phyloP scores from a whole-genome alignment of 805 yeast species.

The Metschnikowia baotianmanensis region DNA sequence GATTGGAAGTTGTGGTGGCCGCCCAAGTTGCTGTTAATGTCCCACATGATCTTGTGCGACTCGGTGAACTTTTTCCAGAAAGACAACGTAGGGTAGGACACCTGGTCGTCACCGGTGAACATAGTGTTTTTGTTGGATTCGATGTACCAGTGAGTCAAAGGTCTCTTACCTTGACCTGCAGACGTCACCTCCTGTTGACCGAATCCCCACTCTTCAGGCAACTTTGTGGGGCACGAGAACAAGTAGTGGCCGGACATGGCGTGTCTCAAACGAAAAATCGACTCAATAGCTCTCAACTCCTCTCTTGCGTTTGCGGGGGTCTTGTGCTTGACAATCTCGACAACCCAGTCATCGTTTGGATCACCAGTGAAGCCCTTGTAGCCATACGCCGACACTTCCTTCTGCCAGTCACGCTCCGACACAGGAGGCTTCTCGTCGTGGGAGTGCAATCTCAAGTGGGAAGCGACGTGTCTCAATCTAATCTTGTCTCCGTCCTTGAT shows the following conservation, averaged over 20 bases:
- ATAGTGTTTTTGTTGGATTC: constrained; percentile 64
- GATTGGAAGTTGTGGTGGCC: constrained; percentile 72
- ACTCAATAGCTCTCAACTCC: constrained; percentile 60
- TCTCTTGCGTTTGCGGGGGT: constrained; percentile 52
- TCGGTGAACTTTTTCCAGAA: constrained; percentile 63
- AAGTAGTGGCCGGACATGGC: constrained; percentile 77
- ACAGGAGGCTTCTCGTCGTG: constrained; percentile 83
- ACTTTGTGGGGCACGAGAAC: constrained; percentile 70
- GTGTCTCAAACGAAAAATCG: constrained; percentile 71
- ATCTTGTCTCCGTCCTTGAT: constrained; percentile 67
- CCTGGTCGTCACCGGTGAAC: constrained; percentile 26
- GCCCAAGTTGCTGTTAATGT: constrained; percentile 65
- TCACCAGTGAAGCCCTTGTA: constrained; percentile 76
- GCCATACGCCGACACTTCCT: constrained; percentile 78
- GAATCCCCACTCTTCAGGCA: constrained; percentile 80
- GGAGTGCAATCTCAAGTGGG: constrained; percentile 72
- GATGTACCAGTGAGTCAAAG: constrained; percentile 67
- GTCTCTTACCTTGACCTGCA: constrained; percentile 64
- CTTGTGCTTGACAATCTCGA: constrained; percentile 61
- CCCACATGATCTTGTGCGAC: constrained; percentile 75
- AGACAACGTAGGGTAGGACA: constrained; percentile 50
- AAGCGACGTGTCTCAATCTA: constrained; percentile 57
- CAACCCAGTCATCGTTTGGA: constrained; percentile 78
- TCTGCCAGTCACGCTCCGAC: constrained; percentile 77
- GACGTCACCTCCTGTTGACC: constrained; percentile 84